Base-by-base conservation (phyloP, 805 yeast genomes). In the Yarrowia phangngaensis region DNA sequence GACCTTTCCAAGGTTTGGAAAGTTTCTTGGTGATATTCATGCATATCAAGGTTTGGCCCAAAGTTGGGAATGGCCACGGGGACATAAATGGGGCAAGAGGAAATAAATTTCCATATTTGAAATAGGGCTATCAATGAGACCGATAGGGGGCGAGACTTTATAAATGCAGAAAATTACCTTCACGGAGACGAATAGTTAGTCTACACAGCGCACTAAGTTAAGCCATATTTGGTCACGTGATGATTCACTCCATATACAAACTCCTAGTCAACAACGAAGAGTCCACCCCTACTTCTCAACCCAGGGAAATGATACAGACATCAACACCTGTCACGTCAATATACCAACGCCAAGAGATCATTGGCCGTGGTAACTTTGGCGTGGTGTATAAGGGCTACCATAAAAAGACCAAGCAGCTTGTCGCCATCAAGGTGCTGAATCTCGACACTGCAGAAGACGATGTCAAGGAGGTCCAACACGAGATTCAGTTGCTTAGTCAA, bases 281-380 rank as follows among this genome's bases (percentile, higher is more conserved):
- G 23, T 16, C 43, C 43, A 35, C 43, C 12, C 20, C 30, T 19
- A 17, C 45, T 27, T 22, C 22, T 29, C 34, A 41, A 28, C 48
- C 20, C 48, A 15, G 35, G 35, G 20, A 19, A 5, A 33, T 31
- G 50, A 13, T 12, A 13, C 40, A 45, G 50, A 31, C 40, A 5
- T 27, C 36, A 16, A 33, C 26, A 33, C 28, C 66, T 56, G 59
- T 56, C n/a, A 52, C 60, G 29, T 34, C 57, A n/a, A 58, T 75
- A 49, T 88, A 81, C 67, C 80, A 82, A 59, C 74, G 95, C 36
- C 82, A 90, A 11, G 97, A 92, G 66, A 81, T 88, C 24, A 83
- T 94, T 11, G 99, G 98, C 7, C 75, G 94, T 52, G 99, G 99
- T 16, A 92, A 88, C 69, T 92, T 92, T 65, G 99, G 99, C 35